Conservation (phyloP, 2,329 filamentous ascomycete genomes). For the Aspergillus sp. region DNA sequence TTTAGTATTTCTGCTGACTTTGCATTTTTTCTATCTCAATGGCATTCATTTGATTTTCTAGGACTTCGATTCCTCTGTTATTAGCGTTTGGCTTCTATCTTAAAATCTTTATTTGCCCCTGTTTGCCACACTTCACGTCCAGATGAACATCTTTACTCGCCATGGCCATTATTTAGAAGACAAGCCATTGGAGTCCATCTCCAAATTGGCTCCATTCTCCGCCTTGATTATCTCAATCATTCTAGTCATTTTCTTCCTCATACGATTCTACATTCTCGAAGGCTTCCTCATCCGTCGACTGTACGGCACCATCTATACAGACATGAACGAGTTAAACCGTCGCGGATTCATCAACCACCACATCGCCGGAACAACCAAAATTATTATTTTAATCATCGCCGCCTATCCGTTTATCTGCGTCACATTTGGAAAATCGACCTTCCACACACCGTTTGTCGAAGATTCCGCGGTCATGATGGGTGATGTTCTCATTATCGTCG, state of each 20-base stretch:
- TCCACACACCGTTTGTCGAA: constrained; percentile 26
- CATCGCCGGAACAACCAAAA: constrained; percentile 39
- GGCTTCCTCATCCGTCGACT: constrained; percentile 28
- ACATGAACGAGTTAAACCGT: constrained; percentile 30
- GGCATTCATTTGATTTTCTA: no score
- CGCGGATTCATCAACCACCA: constrained; percentile 46
- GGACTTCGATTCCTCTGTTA: no score
- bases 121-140: no score
- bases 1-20: no score
- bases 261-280: constrained; percentile 42
- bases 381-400: constrained; percentile 34
- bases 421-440: constrained; percentile 25
- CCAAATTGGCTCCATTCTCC: constrained; percentile 18
- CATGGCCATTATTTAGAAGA: no score
- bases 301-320: constrained; percentile 32
- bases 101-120: no score
- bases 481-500: constrained; percentile 35
- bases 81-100: no score
- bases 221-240: constrained; percentile 21
- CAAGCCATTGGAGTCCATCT: constrained; percentile 16
- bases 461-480: constrained; percentile 33
- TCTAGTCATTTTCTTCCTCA: constrained; percentile 30
- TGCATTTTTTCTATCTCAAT: no score
- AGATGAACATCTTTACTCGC: no score
- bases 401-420: constrained; percentile 41